Percentiles rank a stretch among this genome's conserved stretches.
These are phyloP conservation scores for Acanthamoeba castellanii DNA, from an alignment of 208 protist species.

Conservation along the genomic window DNA sequence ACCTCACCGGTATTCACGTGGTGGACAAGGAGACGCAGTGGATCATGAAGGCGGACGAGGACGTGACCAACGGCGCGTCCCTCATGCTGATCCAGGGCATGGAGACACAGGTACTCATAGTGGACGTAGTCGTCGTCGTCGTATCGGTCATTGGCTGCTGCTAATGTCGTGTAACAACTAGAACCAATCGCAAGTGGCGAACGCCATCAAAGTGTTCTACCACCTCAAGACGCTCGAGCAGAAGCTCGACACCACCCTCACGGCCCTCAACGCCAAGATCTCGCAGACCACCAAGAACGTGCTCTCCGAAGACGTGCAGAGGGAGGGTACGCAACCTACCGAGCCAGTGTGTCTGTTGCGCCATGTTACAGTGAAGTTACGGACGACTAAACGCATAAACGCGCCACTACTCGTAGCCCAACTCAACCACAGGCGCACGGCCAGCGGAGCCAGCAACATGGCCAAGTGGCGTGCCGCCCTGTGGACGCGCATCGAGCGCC, in stretches of 20 bases:
- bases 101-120: slow-evolving; percentile 74
- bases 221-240: slow-evolving; percentile 75
- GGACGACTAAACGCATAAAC: no score
- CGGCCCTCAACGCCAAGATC: slow-evolving; percentile 31
- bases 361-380: background rate
- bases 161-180: background rate
- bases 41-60: slow-evolving; percentile 78
- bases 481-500: slow-evolving; percentile 59
- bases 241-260: slow-evolving; percentile 59
- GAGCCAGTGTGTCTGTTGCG: no score
- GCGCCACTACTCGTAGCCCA: background rate
- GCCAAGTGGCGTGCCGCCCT: slow-evolving; percentile 52
- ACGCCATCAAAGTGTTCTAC: slow-evolving; percentile 80
- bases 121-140: background rate
- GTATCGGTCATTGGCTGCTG: background rate
- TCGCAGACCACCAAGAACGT: slow-evolving; percentile 68
- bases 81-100: slow-evolving; percentile 79
- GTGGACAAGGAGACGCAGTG: slow-evolving; percentile 78
- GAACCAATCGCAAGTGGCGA: slow-evolving; percentile 80
- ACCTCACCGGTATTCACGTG: slow-evolving; percentile 77
- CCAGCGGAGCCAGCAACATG: slow-evolving; percentile 9
- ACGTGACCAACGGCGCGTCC: slow-evolving; percentile 76
- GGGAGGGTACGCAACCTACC: background rate
- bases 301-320: slow-evolving; percentile 29
- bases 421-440: slow-evolving; percentile 41